A percentile compares a stretch with the other conserved stretches of the same genome.
Evolutionary conservation across 2,329 filamentous ascomycete genomes (phyloP).

Genomic region (Chrysoporthe puriensis): DNA sequence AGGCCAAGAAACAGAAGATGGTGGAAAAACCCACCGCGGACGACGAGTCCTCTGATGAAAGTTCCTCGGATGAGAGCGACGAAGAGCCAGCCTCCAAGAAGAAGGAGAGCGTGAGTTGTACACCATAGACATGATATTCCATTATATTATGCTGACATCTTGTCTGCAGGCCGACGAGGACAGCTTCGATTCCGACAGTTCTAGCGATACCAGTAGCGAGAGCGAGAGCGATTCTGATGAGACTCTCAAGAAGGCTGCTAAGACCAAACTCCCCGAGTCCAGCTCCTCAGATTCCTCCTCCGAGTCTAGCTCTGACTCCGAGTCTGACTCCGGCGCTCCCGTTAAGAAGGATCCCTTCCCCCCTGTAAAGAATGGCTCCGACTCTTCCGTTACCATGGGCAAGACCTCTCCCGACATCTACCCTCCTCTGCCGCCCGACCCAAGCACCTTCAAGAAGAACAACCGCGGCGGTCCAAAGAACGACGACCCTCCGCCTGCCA

Average conservation of each 20-base stretch:
- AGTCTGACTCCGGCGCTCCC: slow-evolving; percentile 38
- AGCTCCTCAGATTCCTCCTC: slow-evolving; percentile 39
- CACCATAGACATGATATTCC: not conserved
- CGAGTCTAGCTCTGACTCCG: slow-evolving; percentile 51
- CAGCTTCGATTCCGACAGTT: slow-evolving; percentile 40
- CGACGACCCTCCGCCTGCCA: slow-evolving; percentile 46
- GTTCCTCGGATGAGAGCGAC: slow-evolving; percentile 27
- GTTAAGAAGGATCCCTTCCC: slow-evolving; percentile 33
- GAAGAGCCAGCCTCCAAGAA: slow-evolving; percentile 13
- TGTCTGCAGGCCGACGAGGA: not conserved
- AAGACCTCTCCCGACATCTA: slow-evolving; percentile 55
- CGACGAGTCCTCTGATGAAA: slow-evolving; percentile 35
- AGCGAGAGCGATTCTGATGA: slow-evolving; percentile 37
- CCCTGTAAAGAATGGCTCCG: slow-evolving; percentile 38
- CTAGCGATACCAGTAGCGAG: slow-evolving; percentile 39
- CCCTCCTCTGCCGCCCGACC: slow-evolving; percentile 57
- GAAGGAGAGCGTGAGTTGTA: slow-evolving; percentile 8
- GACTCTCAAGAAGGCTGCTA: slow-evolving; percentile 31
- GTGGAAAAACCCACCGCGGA: slow-evolving; percentile 43
- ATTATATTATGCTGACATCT: not conserved
- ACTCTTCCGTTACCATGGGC: slow-evolving; percentile 53
- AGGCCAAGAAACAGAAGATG: slow-evolving; percentile 55
- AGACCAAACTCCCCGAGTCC: slow-evolving; percentile 39
- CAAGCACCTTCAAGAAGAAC: slow-evolving; percentile 37
- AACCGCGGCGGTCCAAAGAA: slow-evolving; percentile 51